Base-by-base conservation (phyloP, 1,284 basidiomycete genomes). In the Austropuccinia psidii region DNA sequence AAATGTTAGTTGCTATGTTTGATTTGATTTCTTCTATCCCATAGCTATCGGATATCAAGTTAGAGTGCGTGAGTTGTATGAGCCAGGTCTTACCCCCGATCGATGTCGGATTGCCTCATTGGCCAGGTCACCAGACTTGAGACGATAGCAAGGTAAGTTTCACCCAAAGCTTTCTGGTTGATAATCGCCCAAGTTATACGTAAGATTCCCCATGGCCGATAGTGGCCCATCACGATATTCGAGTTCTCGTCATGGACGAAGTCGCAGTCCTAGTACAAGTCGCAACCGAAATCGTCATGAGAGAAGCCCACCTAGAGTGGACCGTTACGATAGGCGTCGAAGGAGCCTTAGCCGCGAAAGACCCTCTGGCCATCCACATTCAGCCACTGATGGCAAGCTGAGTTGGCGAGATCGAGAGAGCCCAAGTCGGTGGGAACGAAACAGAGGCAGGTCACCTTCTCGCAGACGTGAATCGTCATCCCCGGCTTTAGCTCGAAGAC, bases 331-430 rank as follows among this genome's bases (percentile, higher is more conserved):
- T 13, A 41, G 39, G 6, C 24, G 15, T 50, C 49, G 47, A 13
- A 54, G 64, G 49, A 67, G 64, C 49, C 64, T 31, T 7, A 67
- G 64, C 29, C 33, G 64, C n/a, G 64, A 67, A 19, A 45, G 64
- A 54, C 27, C 35, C 35, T 19, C 19, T 17, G 37, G 33, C n/a
- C 21, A 55, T 21, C 35, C 13, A 31, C 29, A 54, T 54, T 35
- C 13, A 1, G 37, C 17, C 29, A 35, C 43, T 29, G 33, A 54
- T 50, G 47, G 50, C 17, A 39, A 31, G 35, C 29, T 21, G 33
- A 41, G 50, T 49, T 52, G 43, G 21, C 64, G 64, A 54, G 49
- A 50, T 67, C 47, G 49, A 15, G 64, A 67, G 13, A 11, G 49
- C 19, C n/a, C 24, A 41, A 19, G 33, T 11, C 17, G 64, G 39